Conservation (phyloP, 208 protist genomes). For the Leishmania amazonensis region DNA sequence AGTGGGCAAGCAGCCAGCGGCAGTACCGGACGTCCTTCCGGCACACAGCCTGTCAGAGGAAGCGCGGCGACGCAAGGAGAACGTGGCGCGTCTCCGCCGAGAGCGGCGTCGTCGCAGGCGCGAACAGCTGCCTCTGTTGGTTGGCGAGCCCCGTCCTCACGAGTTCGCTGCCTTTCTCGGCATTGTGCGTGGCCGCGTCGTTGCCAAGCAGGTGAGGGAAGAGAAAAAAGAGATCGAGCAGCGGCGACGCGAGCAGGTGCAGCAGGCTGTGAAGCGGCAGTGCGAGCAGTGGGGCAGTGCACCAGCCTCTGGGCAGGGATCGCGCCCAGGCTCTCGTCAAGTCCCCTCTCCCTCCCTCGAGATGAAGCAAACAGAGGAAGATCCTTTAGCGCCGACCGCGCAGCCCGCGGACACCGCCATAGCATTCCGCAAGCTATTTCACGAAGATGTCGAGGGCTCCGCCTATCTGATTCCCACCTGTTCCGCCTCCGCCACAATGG, state of each 20-base stretch:
- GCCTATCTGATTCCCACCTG: slow-evolving; percentile 30
- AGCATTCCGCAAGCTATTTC: slow-evolving; percentile 11
- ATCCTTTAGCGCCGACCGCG: neutral
- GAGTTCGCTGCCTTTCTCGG: slow-evolving; percentile 43
- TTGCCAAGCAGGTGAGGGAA: slow-evolving; percentile 22
- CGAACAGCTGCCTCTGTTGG: slow-evolving; percentile 44
- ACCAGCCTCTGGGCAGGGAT: neutral
- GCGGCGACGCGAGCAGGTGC: slow-evolving; percentile 11
- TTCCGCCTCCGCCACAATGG: neutral
- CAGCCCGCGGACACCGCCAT: neutral
- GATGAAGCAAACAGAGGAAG: slow-evolving; percentile 7
- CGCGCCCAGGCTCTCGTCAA: neutral
- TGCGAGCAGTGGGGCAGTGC: slow-evolving; percentile 19
- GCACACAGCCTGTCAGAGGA: slow-evolving; percentile 3
- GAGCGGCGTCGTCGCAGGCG: slow-evolving; percentile 26
- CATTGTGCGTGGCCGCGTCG: slow-evolving; percentile 25
- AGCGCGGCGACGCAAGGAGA: slow-evolving; percentile 1
- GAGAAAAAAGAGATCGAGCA: slow-evolving; percentile 8
- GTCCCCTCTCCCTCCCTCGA: slow-evolving; percentile 8
- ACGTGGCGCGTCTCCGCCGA: slow-evolving; percentile 15
- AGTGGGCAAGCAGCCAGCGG: neutral
- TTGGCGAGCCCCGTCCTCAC: slow-evolving; percentile 41
- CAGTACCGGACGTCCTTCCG: neutral
- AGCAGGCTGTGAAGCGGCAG: slow-evolving; percentile 17
- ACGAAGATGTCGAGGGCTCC: slow-evolving; percentile 39